Evolutionary conservation across 139 green algal genomes (phyloP).

Genomic region (Volvox africanus): DNA sequence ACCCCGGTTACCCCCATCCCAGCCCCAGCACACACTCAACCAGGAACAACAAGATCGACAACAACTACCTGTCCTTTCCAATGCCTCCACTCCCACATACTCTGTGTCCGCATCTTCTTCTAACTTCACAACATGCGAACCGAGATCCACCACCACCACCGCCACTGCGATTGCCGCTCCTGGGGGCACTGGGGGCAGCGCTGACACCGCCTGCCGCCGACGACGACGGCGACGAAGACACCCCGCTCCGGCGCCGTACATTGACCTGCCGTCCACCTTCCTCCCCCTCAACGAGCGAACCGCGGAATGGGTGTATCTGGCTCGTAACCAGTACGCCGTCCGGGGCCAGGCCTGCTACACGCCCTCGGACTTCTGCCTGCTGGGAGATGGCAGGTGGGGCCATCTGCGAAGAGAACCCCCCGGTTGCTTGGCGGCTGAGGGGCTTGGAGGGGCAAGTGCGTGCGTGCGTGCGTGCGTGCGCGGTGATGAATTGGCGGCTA

Average conservation of each 20-base stretch:
- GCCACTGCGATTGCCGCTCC: neutral
- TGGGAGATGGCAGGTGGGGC: neutral
- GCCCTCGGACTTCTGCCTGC: slow-evolving; percentile 34
- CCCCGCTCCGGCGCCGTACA: neutral
- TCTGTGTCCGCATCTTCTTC: neutral
- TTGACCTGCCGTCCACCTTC: slow-evolving; percentile 24
- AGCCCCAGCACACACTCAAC: no score
- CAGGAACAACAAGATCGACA: no score
- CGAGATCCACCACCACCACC: no score
- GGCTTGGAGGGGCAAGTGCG: no score
- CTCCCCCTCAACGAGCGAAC: neutral
- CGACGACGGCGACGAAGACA: neutral
- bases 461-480: no score
- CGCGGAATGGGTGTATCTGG: neutral
- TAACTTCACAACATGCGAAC: no score
- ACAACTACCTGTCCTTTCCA: no score
- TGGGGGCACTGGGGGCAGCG: neutral
- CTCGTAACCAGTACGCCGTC: neutral
- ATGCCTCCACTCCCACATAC: neutral
- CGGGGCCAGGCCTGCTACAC: slow-evolving; percentile 21
- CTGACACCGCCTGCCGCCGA: neutral
- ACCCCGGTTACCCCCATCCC: neutral
- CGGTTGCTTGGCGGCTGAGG: no score
- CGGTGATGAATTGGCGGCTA: no score
- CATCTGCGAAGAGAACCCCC: no score